Base-by-base conservation (phyloP, 2,329 filamentous ascomycete species). In the Stromatinia cepivora region DNA sequence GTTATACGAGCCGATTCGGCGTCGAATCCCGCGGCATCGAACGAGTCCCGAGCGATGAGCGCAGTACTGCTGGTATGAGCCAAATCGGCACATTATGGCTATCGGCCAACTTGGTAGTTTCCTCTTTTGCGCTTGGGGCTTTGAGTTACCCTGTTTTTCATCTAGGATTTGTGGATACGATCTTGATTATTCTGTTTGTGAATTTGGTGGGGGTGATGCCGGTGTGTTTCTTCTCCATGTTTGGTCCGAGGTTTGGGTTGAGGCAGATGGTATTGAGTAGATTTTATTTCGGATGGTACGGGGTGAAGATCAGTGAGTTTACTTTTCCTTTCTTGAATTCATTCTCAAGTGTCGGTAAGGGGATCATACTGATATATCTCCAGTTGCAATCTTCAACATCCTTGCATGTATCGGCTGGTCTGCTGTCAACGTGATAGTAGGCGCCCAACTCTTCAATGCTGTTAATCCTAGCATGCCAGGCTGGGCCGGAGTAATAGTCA, bases 261-360 rank as follows among this genome's bases (percentile, higher is more conserved):
- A 87, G 92, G 67, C 92, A 93, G 77, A 93, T 94, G 88, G 90
- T 93, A 1, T 83, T 94, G n/a, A 88, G 89, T 15, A 84, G 91
- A 48, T 93, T 90, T 80, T 93, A 85, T 80, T 93, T 93, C 77
- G 91, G 91, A 11, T 92, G 87, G 80, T 88, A 86, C 73, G 85
- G 84, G n/a, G 87, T 88, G 91, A 90, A 78, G 79, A 64, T 92
- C 73, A 86, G 88, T 89, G 80, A 79, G 84, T 81, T 59, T 46
- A 25, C 36, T 50, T 17, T 8, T 42, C 10, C 11, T n/a, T 34
- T 17, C 8, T 11, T 17, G 10, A 53, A 56, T 10, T 63, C 64
- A 75, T 57, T 3, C 9, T 68, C n/a, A 13, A 36, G 25, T 39
- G 28, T 52, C 10, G 17, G 5, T 31, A 25, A n/a, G 3, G 22